Evolutionary conservation across 352 stramenopile genomes (phyloP).

Genomic region (Phytopythium litorale): DNA sequence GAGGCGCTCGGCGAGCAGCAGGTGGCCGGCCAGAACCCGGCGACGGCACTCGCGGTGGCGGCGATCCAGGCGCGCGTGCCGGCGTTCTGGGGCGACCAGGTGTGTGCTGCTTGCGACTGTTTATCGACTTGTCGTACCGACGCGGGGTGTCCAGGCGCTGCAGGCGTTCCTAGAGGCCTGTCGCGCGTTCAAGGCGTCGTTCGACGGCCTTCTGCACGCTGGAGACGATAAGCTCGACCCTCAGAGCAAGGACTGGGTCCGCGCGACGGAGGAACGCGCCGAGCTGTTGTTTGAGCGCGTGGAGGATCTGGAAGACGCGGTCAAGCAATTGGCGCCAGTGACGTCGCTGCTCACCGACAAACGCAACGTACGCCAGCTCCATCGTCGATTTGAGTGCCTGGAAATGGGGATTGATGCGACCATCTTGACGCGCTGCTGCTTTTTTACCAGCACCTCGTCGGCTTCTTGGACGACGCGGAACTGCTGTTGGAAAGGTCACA

Average conservation of each 20-base stretch:
- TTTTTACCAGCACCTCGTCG: slow-evolving; percentile 15
- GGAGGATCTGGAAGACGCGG: slow-evolving; percentile 2
- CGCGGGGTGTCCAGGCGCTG: slow-evolving; percentile 6
- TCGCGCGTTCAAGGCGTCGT: slow-evolving; percentile 6
- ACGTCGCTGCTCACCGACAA: slow-evolving; percentile 13
- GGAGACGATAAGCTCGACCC: background rate
- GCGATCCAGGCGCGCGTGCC: background rate
- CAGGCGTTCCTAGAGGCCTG: slow-evolving; percentile 10
- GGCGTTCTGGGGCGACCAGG: background rate
- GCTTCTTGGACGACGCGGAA: slow-evolving; percentile 31
- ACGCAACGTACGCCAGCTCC: slow-evolving; percentile 10
- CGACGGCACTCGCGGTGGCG: background rate
- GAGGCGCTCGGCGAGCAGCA: background rate
- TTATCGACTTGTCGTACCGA: background rate
- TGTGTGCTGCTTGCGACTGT: background rate
- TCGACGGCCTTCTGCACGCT: background rate
- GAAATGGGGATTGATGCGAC: background rate
- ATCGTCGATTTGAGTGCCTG: no score
- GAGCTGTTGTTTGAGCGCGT: background rate
- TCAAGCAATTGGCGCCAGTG: background rate
- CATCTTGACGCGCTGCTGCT: background rate
- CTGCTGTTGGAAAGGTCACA: slow-evolving; percentile 38
- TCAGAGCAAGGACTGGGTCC: no score
- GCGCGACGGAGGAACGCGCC: background rate
- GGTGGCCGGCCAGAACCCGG: background rate